phyloP scores from a whole-genome alignment of 2,329 filamentous ascomycete species.

The Penicillium palitans region DNA sequence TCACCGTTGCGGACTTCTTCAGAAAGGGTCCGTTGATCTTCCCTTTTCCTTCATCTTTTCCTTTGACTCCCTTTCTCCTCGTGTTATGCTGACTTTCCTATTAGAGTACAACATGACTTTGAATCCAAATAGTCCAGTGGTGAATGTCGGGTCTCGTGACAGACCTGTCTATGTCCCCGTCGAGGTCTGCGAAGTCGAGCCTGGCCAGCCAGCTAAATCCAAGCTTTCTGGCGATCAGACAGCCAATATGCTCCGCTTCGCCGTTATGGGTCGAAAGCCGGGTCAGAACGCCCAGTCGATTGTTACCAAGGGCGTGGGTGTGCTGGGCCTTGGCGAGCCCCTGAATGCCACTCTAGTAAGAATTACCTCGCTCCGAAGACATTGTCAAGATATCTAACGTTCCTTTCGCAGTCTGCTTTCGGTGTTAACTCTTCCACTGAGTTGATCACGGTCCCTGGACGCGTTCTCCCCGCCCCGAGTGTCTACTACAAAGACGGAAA shows the following conservation, averaged over 20 bases:
- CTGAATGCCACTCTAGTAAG: conserved; percentile 48
- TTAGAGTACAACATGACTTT: conserved; percentile 38
- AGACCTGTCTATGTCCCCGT: conserved; percentile 66
- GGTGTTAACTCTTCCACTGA: conserved; percentile 52
- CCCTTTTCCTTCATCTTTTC: background rate
- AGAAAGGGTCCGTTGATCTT: conserved; percentile 36
- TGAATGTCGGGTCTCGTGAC: conserved; percentile 63
- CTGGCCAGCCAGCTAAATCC: conserved; percentile 63
- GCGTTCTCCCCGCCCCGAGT: conserved; percentile 63
- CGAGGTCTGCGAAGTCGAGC: conserved; percentile 63
- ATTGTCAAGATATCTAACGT: conserved; percentile 23
- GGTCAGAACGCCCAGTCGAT: conserved; percentile 68
- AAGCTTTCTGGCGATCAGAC: conserved; percentile 64
- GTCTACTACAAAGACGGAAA: conserved; percentile 57
- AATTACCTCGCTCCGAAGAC: background rate
- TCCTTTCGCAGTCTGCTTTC: conserved; percentile 51
- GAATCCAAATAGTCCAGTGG: conserved; percentile 54
- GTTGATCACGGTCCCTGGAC: conserved; percentile 71
- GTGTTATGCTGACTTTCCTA: background rate
- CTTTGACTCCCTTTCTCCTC: background rate
- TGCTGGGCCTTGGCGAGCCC: conserved; percentile 58
- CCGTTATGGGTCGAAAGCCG: conserved; percentile 60
- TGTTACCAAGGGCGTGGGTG: conserved; percentile 52
- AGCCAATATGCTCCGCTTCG: conserved; percentile 68
- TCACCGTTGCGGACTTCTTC: conserved; percentile 57